phyloP scores from a whole-genome alignment of 371 early-diverging fungal species.

The Amoeboaphelidium protococcarum region DNA sequence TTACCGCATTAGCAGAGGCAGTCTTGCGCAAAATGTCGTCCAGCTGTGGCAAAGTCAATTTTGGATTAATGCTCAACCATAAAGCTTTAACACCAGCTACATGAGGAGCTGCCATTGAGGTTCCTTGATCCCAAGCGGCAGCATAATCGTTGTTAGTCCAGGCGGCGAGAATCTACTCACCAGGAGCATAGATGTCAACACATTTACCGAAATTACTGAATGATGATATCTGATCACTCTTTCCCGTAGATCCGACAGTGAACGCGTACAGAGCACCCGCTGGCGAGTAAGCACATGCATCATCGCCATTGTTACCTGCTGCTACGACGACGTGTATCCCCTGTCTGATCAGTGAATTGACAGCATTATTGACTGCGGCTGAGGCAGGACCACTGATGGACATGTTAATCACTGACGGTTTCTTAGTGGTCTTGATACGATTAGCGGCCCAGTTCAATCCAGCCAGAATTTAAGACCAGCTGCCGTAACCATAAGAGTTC shows the following conservation, averaged over 20 bases:
- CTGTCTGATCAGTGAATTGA: slow-evolving; percentile 4
- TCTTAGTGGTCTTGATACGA: not conserved
- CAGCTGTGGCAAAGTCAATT: too few relatives aligned
- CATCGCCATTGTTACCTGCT: slow-evolving; percentile 13
- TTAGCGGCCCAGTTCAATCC: slow-evolving; percentile 1
- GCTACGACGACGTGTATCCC: slow-evolving; percentile 12
- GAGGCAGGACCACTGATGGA: slow-evolving; percentile 11
- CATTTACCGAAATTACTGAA: slow-evolving; percentile 15
- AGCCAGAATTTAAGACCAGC: slow-evolving; percentile 8
- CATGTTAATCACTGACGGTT: slow-evolving; percentile 13
- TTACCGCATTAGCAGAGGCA: too few relatives aligned
- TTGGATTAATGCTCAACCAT: too few relatives aligned
- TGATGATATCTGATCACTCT: slow-evolving; percentile 7
- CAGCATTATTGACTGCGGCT: slow-evolving; percentile 8
- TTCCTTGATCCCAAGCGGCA: not conserved
- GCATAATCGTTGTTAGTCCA: not conserved
- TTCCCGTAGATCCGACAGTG: slow-evolving; percentile 11
- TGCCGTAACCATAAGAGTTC: slow-evolving; percentile 10
- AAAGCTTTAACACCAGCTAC: not conserved
- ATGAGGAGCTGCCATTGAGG: not conserved
- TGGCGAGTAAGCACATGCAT: slow-evolving; percentile 14
- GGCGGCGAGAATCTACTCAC: slow-evolving; percentile 7
- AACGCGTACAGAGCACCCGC: slow-evolving; percentile 8
- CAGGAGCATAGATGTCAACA: slow-evolving; percentile 17
- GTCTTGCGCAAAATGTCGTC: too few relatives aligned